These are phyloP conservation scores for Aspergillus sp. DNA, from an alignment of 2,329 filamentous ascomycete genomes.

Conservation along the genomic window DNA sequence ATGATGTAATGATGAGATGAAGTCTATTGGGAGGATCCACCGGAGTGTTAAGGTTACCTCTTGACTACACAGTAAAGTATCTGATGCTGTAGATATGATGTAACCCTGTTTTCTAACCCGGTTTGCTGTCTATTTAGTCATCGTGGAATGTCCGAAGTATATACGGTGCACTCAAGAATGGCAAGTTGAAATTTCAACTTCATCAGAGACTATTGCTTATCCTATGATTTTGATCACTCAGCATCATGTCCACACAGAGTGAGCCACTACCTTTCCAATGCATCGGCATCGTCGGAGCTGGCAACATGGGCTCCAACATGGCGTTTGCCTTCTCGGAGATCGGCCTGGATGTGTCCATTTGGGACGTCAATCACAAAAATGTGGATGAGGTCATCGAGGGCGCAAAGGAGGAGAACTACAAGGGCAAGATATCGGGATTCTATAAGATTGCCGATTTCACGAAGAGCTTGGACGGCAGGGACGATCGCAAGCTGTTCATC, in stretches of 20 bases:
- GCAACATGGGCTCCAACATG: constrained; percentile 47
- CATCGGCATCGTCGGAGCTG: constrained; percentile 42
- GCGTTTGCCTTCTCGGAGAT: constrained; percentile 41
- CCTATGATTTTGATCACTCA: neutral
- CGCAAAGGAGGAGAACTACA: constrained; percentile 23
- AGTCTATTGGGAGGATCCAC: neutral
- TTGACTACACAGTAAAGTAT: too few relatives aligned
- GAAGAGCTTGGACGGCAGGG: constrained; percentile 32
- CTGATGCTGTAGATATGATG: neutral
- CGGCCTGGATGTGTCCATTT: constrained; percentile 40
- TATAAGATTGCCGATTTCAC: constrained; percentile 37
- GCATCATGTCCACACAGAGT: neutral
- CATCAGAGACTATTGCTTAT: neutral
- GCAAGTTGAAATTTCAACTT: too few relatives aligned
- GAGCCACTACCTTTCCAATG: constrained; percentile 30
- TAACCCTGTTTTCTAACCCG: neutral
- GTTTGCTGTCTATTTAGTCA: neutral
- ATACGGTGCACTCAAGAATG: neutral
- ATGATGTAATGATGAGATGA: constrained; percentile 17
- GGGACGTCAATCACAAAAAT: constrained; percentile 36
- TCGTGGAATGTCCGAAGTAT: neutral
- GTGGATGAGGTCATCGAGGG: constrained; percentile 31
- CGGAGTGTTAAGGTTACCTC: neutral
- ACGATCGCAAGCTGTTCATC: constrained; percentile 36
- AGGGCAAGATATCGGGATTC: constrained; percentile 35